A percentile compares a stretch with the other conserved stretches of the same genome.
phyloP scores from a whole-genome alignment of 768 basidiomycete species.

The Dictyophora rubrovolvata region DNA sequence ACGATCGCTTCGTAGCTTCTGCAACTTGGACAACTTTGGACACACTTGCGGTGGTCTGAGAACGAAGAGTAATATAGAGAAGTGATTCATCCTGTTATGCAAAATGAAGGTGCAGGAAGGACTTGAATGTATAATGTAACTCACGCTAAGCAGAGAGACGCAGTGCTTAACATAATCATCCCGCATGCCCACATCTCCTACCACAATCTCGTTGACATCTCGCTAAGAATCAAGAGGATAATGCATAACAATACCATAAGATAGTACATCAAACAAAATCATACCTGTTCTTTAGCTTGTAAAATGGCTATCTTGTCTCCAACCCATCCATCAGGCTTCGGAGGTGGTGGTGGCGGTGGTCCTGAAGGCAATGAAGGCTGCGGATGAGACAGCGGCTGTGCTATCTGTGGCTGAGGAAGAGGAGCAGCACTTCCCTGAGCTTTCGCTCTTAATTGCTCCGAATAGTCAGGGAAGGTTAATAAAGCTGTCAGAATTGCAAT shows the following conservation, averaged over 20 bases:
- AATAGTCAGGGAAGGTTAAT: slow-evolving; percentile 66
- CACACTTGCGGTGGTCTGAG: slow-evolving; percentile 51
- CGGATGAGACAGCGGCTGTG: slow-evolving; percentile 2
- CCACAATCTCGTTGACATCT: slow-evolving; percentile 50
- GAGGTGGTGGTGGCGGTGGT: slow-evolving; percentile 15
- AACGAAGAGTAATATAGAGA: slow-evolving; percentile 67
- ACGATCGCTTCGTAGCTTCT: slow-evolving; percentile 67
- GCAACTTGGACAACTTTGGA: slow-evolving; percentile 74
- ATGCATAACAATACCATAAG: not conserved
- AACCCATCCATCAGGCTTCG: slow-evolving; percentile 31
- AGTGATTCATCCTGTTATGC: slow-evolving; percentile 59
- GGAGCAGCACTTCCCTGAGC: slow-evolving; percentile 1
- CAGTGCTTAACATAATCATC: slow-evolving; percentile 66
- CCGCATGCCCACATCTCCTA: slow-evolving; percentile 53
- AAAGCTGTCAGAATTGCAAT: slow-evolving; percentile 69
- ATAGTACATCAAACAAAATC: not conserved
- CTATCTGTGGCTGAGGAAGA: slow-evolving; percentile 5
- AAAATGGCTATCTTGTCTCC: slow-evolving; percentile 62
- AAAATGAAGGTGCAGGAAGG: not conserved
- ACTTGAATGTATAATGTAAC: slow-evolving; percentile 10
- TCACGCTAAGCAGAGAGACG: slow-evolving; percentile 48
- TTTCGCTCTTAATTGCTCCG: slow-evolving; percentile 39
- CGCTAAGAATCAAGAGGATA: slow-evolving; percentile 1
- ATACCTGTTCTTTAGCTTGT: slow-evolving; percentile 27
- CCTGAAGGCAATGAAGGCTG: slow-evolving; percentile 21